Conservation (phyloP, 768 basidiomycete genomes). For the Lepiota brunneoincarnata region DNA sequence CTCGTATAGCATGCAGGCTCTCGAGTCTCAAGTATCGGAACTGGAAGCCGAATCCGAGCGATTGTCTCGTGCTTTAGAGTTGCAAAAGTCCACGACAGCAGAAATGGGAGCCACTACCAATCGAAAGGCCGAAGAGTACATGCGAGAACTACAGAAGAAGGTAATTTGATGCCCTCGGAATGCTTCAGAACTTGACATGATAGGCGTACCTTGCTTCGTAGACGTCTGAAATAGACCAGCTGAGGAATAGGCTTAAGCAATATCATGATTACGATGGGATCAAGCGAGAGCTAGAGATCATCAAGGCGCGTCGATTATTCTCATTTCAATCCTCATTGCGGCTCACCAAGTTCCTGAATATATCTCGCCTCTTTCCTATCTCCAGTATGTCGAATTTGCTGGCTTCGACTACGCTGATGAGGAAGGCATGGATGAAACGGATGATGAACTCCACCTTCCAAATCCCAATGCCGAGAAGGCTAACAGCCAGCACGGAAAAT, state of each 20-base stretch:
- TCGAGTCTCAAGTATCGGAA: conserved; percentile 72
- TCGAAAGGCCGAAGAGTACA: conserved; percentile 58
- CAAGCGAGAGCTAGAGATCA: conserved; percentile 96
- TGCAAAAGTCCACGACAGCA: conserved; percentile 48
- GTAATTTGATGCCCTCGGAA: conserved; percentile 22
- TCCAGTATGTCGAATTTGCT: conserved; percentile 92
- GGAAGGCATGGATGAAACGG: conserved; percentile 39
- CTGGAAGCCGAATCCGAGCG: conserved; percentile 76
- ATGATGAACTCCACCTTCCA: conserved; percentile 67
- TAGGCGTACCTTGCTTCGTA: conserved; percentile 25
- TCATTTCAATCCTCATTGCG: not conserved
- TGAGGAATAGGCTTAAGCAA: conserved; percentile 67
- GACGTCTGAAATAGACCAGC: conserved; percentile 62
- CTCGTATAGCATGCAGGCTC: conserved; percentile 54
- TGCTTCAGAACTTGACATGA: not conserved
- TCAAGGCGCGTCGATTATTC: conserved; percentile 66
- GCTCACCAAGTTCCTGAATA: not conserved
- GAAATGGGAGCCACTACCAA: conserved; percentile 45
- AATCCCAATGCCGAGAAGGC: conserved; percentile 88
- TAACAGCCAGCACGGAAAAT: conserved; percentile 71
- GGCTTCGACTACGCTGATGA: conserved; percentile 78
- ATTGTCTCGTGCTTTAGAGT: conserved; percentile 62
- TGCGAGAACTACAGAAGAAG: conserved; percentile 58
- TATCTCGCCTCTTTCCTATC: not conserved
- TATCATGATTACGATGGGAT: conserved; percentile 94